Percentiles rank a stretch among this genome's conserved stretches.
These are phyloP conservation scores for Agrocybe chaxingu DNA, from an alignment of 768 basidiomycete species.

Conservation along the genomic window DNA sequence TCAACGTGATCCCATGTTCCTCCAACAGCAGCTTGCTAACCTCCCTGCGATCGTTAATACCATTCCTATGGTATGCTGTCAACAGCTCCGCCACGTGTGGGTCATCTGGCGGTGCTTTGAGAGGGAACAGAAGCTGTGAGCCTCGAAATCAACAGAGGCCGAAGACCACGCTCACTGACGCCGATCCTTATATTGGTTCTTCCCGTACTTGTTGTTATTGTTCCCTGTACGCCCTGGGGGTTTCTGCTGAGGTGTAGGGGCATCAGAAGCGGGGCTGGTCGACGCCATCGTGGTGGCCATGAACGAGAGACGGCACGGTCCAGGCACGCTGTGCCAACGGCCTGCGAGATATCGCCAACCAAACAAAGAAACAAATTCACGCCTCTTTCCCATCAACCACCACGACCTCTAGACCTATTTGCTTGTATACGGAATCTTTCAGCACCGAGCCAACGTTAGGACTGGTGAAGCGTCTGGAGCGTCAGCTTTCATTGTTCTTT, in stretches of 20 bases:
- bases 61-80: conserved; percentile 21
- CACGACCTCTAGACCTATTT: no score
- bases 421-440: no score
- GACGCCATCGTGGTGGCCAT: not conserved
- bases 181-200: conserved; percentile 27
- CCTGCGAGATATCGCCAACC: no score
- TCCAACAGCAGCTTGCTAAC: conserved; percentile 21
- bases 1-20: conserved; percentile 26
- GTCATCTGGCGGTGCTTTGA: conserved; percentile 21
- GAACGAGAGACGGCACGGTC: no score
- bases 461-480: no score
- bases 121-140: not conserved
- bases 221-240: conserved; percentile 3
- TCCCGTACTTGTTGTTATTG: conserved; percentile 21
- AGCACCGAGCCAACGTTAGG: no score
- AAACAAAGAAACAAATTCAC: no score
- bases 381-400: no score
- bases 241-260: conserved; percentile 1
- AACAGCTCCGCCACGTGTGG: conserved; percentile 14
- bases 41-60: conserved; percentile 20
- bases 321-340: no score
- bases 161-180: conserved; percentile 16
- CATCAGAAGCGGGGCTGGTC: not conserved
- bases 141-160: not conserved
- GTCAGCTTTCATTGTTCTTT: no score